Evolutionary conservation across 2,329 filamentous ascomycete species (phyloP).

Genomic region (Pseudogymnoascus sp.): DNA sequence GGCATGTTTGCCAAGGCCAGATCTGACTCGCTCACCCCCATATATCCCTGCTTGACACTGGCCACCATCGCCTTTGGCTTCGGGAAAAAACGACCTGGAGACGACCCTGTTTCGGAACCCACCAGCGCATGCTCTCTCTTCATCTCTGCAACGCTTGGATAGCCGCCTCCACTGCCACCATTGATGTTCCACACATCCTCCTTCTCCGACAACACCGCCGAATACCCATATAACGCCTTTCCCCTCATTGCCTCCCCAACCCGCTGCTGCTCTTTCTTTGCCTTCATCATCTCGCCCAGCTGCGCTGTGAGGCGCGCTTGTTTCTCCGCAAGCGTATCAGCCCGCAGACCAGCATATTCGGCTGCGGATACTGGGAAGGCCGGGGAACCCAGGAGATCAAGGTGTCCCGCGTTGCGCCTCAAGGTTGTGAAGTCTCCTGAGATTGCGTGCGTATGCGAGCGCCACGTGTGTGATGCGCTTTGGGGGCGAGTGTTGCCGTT

Average conservation of each 20-base stretch:
- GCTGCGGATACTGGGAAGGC: background rate
- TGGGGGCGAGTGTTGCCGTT: background rate
- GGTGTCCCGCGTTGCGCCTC: background rate
- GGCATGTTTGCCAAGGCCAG: background rate
- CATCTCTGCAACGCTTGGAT: background rate
- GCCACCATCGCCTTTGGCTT: background rate
- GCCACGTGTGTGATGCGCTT: background rate
- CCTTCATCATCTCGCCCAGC: background rate
- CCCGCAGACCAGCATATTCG: background rate
- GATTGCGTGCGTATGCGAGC: slow-evolving; percentile 1
- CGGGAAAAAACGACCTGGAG: background rate
- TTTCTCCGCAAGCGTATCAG: background rate
- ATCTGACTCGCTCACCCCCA: background rate
- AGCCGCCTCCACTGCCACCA: background rate
- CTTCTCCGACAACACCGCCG: background rate
- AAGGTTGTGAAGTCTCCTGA: background rate
- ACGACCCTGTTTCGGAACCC: background rate
- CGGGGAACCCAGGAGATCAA: background rate
- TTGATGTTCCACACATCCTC: background rate
- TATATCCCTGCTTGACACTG: background rate
- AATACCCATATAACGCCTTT: background rate
- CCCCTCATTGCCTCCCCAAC: background rate
- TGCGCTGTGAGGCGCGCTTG: background rate
- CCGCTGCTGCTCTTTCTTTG: background rate
- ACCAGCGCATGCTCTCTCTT: background rate